Percentiles rank a stretch among this genome's conserved stretches.
These are phyloP conservation scores for Kazachstania viticola DNA, from an alignment of 805 yeast genomes.

Conservation along the genomic window DNA sequence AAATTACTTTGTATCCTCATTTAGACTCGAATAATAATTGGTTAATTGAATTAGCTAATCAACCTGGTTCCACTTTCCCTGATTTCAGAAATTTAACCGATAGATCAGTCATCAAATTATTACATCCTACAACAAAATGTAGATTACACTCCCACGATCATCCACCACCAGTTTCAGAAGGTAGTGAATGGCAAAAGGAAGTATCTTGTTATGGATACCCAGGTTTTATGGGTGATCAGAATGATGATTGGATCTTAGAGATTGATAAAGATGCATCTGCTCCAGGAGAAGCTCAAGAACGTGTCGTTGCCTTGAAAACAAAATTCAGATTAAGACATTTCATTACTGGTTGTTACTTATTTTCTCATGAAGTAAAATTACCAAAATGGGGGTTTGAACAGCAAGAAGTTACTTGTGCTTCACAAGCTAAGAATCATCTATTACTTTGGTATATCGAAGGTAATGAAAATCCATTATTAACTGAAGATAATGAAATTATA, in stretches of 20 bases:
- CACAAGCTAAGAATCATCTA: slow-evolving; percentile 49
- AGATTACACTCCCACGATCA: slow-evolving; percentile 79
- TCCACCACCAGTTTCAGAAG: slow-evolving; percentile 62
- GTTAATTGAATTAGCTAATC: slow-evolving; percentile 57
- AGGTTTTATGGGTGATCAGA: slow-evolving; percentile 72
- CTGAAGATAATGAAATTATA: slow-evolving; percentile 34
- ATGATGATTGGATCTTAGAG: slow-evolving; percentile 72
- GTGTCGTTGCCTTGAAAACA: slow-evolving; percentile 55
- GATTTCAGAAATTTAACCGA: slow-evolving; percentile 51
- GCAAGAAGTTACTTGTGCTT: slow-evolving; percentile 75
- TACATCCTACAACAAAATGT: slow-evolving; percentile 44
- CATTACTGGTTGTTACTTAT: slow-evolving; percentile 65
- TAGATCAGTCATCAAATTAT: slow-evolving; percentile 61
- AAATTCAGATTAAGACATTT: slow-evolving; percentile 69
- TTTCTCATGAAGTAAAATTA: slow-evolving; percentile 62
- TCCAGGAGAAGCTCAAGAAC: slow-evolving; percentile 40
- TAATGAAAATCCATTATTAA: slow-evolving; percentile 41
- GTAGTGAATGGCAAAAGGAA: slow-evolving; percentile 72
- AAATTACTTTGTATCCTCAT: slow-evolving; percentile 70
- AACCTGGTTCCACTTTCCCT: slow-evolving; percentile 38
- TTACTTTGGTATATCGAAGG: slow-evolving; percentile 67
- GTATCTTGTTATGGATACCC: slow-evolving; percentile 66
- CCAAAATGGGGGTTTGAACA: slow-evolving; percentile 81
- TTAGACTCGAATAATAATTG: slow-evolving; percentile 65
- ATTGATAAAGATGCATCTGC: slow-evolving; percentile 45